Evolutionary conservation across 305 asterid genomes (phyloP).

Genomic region (Fraxinus nigra): DNA sequence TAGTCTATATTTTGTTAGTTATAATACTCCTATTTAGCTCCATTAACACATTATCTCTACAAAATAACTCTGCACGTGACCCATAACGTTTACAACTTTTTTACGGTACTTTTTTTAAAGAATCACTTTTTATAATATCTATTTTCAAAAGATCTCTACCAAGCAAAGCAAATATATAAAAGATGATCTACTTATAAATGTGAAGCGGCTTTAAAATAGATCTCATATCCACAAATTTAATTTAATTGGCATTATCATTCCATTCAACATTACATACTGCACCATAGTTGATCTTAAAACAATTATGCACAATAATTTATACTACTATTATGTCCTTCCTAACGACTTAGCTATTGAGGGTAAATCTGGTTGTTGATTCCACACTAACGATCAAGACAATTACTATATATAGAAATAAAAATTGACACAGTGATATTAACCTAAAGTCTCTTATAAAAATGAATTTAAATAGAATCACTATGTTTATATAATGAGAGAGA

Average conservation of each 20-base stretch:
- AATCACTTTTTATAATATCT: too few relatives aligned
- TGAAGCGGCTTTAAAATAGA: background rate
- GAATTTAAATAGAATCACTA: background rate
- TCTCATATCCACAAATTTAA: background rate
- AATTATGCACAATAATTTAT: background rate
- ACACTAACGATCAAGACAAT: too few relatives aligned
- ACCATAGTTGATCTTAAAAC: background rate
- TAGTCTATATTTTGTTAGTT: background rate
- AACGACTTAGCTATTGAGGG: too few relatives aligned
- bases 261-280: background rate
- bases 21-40: background rate
- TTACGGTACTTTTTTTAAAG: too few relatives aligned
- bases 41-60: too few relatives aligned
- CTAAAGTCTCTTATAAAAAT: background rate
- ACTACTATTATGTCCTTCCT: too few relatives aligned
- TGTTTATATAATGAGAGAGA: background rate
- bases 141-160: too few relatives aligned
- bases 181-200: background rate
- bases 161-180: too few relatives aligned
- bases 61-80: too few relatives aligned
- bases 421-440: background rate
- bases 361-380: too few relatives aligned
- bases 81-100: too few relatives aligned
- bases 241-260: background rate
- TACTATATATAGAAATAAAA: background rate